A percentile compares a stretch with the other conserved stretches of the same genome.
Conservation (phyloP, 192 early-diverging fungal genomes). For the Podila minutissima region DNA sequence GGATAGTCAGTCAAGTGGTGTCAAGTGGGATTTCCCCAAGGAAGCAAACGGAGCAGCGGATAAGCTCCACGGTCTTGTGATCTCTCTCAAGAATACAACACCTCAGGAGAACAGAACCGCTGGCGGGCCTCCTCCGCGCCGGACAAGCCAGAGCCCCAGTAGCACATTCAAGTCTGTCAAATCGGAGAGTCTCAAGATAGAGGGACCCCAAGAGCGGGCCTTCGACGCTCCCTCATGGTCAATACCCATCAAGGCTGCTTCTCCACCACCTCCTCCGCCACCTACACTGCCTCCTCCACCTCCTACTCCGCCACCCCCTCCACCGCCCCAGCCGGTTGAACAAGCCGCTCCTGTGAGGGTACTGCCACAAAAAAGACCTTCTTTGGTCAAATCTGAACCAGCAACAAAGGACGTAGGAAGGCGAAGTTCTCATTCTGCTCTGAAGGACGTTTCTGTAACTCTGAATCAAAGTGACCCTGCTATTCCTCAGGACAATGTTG, state of each 20-base stretch:
- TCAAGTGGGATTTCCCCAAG: neutral
- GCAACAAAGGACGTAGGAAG: too few relatives aligned
- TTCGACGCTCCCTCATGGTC: neutral
- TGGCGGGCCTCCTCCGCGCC: neutral
- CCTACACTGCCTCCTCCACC: constrained; percentile 10
- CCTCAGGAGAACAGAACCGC: neutral
- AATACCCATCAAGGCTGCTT: neutral
- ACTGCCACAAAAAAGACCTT: neutral
- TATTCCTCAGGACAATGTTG: neutral
- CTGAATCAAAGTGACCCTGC: neutral
- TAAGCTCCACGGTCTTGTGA: neutral
- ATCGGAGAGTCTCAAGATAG: too few relatives aligned
- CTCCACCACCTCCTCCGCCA: constrained; percentile 7
- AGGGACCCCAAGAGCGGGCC: too few relatives aligned
- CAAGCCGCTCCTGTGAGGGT: neutral
- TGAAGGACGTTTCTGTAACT: neutral
- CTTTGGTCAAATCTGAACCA: too few relatives aligned
- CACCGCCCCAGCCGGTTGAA: constrained; percentile 1
- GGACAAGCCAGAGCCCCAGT: too few relatives aligned
- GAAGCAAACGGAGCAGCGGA: neutral
- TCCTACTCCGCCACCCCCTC: constrained; percentile 16
- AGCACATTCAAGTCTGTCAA: too few relatives aligned
- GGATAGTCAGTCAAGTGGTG: neutral
- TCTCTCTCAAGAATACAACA: neutral
- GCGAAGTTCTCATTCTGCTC: too few relatives aligned